phyloP scores from a whole-genome alignment of 495 filamentous ascomycete genomes.

The Penicillium psychrofluorescens region DNA sequence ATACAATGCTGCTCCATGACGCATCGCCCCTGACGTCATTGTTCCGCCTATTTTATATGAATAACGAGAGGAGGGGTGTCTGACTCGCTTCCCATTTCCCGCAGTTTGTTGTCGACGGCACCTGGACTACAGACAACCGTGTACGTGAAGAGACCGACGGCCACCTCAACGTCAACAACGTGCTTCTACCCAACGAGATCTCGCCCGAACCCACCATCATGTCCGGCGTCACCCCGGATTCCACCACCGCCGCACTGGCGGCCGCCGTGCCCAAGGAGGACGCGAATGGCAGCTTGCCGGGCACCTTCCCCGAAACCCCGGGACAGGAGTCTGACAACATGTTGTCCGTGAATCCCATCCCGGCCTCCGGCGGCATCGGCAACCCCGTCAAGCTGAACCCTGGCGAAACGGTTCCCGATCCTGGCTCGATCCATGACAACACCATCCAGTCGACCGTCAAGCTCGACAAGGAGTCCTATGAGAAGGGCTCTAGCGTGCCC shows the following conservation, averaged over 20 bases:
- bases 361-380: conserved; percentile 66
- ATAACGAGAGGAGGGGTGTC: too few relatives aligned
- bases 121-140: conserved; percentile 73
- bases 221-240: conserved; percentile 61
- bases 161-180: conserved; percentile 78
- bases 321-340: conserved; percentile 42
- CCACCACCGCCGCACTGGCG: conserved; percentile 69
- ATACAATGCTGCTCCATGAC: conserved; percentile 16
- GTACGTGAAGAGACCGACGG: conserved; percentile 73
- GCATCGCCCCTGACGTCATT: conserved; percentile 28
- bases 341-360: conserved; percentile 58
- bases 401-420: conserved; percentile 71
- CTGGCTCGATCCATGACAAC: conserved; percentile 41
- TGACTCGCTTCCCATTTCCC: conserved; percentile 4
- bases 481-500: conserved; percentile 55
- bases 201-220: conserved; percentile 45
- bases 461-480: conserved; percentile 77
- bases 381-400: conserved; percentile 75
- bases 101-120: conserved; percentile 88
- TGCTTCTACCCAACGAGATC: conserved; percentile 70
- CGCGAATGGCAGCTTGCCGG: conserved; percentile 49
- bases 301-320: conserved; percentile 78
- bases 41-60: conserved; percentile 2
- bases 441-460: conserved; percentile 52
- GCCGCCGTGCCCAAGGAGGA: conserved; percentile 57